Evolutionary conservation across 495 filamentous ascomycete genomes (phyloP).

Genomic region (Polyplosphaeria fusca): DNA sequence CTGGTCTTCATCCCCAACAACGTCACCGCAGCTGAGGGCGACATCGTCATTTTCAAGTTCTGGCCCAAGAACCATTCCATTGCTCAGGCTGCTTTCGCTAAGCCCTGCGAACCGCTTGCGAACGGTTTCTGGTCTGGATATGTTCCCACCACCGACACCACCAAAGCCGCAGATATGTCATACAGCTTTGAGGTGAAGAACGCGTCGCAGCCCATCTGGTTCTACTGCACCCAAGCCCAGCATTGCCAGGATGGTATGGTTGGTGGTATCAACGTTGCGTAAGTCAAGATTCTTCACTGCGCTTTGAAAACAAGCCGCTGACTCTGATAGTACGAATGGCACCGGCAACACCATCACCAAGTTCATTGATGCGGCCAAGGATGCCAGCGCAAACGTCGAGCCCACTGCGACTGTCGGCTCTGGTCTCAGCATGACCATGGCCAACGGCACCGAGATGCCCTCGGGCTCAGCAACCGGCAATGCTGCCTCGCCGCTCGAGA

Average conservation of each 20-base stretch:
- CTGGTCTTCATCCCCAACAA: constrained; percentile 58
- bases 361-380: background rate
- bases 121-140: constrained; percentile 37
- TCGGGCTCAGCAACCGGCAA: background rate
- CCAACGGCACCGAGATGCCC: background rate
- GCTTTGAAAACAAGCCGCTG: constrained; percentile 3
- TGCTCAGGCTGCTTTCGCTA: constrained; percentile 30
- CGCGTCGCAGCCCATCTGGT: constrained; percentile 55
- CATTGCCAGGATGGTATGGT: constrained; percentile 54
- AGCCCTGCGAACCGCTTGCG: constrained; percentile 30
- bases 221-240: constrained; percentile 54
- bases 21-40: constrained; percentile 56
- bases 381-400: constrained; percentile 1
- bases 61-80: constrained; percentile 45
- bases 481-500: constrained; percentile 14
- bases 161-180: constrained; percentile 23
- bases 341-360: constrained; percentile 20
- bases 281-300: too few relatives aligned
- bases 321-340: background rate
- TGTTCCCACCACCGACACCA: constrained; percentile 20
- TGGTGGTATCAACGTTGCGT: constrained; percentile 48
- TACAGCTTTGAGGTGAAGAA: constrained; percentile 46
- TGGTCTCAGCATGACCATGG: constrained; percentile 13
- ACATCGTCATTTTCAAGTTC: constrained; percentile 73
- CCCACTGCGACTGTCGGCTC: constrained; percentile 2